A percentile compares a stretch with the other conserved stretches of the same genome.
These are phyloP conservation scores for Daldinia eschscholtzii DNA, from an alignment of 2,329 filamentous ascomycete genomes.

Conservation along the genomic window DNA sequence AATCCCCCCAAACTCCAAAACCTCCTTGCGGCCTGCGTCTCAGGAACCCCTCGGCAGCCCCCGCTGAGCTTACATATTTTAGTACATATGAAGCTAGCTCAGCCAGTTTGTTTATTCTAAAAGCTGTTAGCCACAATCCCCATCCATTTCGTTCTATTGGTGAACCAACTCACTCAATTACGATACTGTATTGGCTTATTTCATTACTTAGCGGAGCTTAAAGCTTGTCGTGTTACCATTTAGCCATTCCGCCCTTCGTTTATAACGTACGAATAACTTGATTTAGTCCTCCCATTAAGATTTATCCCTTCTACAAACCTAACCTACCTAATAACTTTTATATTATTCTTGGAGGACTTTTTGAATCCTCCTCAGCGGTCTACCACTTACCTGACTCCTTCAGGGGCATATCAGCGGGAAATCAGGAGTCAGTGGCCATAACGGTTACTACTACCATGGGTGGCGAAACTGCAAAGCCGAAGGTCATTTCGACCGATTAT, in stretches of 20 bases:
- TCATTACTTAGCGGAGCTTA: constrained; percentile 9
- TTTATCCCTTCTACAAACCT: constrained; percentile 10
- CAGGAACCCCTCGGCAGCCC: constrained; percentile 39
- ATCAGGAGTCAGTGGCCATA: constrained; percentile 25
- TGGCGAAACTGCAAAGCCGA: constrained; percentile 60
- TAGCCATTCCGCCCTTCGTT: constrained; percentile 16
- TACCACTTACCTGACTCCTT: constrained; percentile 17
- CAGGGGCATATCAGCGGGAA: constrained; percentile 30
- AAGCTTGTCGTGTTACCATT: constrained; percentile 15
- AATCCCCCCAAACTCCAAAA: neutral
- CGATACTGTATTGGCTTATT: constrained; percentile 16
- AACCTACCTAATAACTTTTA: constrained; percentile 2
- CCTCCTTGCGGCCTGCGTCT: constrained; percentile 26
- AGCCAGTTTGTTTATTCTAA: constrained; percentile 4
- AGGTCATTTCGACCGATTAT: constrained; percentile 63
- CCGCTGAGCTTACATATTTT: neutral
- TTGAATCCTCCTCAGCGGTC: constrained; percentile 13
- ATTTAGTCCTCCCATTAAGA: neutral
- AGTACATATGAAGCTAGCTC: constrained; percentile 5
- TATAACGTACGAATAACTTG: constrained; percentile 20
- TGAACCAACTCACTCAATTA: constrained; percentile 12
- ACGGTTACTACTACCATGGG: constrained; percentile 60
- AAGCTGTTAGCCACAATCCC: constrained; percentile 3
- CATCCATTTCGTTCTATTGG: constrained; percentile 10
- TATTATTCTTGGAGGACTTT: constrained; percentile 9